Evolutionary conservation across 2,329 filamentous ascomycete species (phyloP).

Genomic region (Hypoxylon sp.): DNA sequence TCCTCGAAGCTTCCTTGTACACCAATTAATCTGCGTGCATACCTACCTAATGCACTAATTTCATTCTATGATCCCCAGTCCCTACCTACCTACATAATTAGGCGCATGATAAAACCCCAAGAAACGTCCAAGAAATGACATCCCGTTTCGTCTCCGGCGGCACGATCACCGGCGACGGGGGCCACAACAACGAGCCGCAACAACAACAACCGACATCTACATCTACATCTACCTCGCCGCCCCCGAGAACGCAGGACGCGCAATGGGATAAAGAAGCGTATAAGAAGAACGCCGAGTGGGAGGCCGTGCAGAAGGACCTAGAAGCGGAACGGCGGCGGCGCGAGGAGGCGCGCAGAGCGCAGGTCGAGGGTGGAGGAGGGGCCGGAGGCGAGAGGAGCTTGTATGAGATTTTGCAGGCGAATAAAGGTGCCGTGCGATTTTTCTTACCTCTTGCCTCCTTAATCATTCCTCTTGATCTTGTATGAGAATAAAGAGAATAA

Average conservation of each 20-base stretch:
- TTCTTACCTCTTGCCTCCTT: slow-evolving; percentile 24
- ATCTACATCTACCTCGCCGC: too few species aligned
- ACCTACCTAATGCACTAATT: neutral
- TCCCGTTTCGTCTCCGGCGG: slow-evolving; percentile 71
- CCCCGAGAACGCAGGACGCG: slow-evolving; percentile 47
- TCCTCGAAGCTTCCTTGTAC: neutral
- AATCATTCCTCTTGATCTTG: slow-evolving; percentile 21
- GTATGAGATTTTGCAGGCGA: slow-evolving; percentile 83
- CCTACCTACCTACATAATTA: too few species aligned
- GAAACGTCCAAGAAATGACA: slow-evolving; percentile 58
- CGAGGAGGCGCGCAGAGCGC: slow-evolving; percentile 64
- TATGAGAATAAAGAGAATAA: neutral
- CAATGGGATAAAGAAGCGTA: slow-evolving; percentile 42
- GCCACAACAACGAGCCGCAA: slow-evolving; percentile 9
- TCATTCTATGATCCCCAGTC: neutral
- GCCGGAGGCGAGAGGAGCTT: slow-evolving; percentile 72
- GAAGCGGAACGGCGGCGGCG: slow-evolving; percentile 71
- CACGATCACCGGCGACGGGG: slow-evolving; percentile 61
- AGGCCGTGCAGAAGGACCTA: slow-evolving; percentile 74
- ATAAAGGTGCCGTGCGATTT: slow-evolving; percentile 67
- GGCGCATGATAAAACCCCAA: neutral
- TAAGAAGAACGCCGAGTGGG: slow-evolving; percentile 68
- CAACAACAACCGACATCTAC: neutral
- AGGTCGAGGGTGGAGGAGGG: slow-evolving; percentile 58
- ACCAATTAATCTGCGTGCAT: neutral